phyloP scores from a whole-genome alignment of 1,139 yeast genomes.

The Hemisphaericaspora xylanilytica region DNA sequence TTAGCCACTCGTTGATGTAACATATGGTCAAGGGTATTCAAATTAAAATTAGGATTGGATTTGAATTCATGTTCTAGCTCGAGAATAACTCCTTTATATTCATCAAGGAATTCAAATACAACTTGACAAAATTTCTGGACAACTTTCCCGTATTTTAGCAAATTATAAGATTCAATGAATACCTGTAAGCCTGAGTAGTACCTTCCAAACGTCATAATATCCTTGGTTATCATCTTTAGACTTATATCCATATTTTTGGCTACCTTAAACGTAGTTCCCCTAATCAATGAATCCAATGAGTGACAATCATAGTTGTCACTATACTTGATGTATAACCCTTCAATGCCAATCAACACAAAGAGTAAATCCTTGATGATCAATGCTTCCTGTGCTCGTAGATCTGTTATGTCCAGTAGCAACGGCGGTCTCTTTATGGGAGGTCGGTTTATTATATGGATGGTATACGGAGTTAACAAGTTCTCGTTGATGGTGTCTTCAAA shows the following conservation, averaged over 20 bases:
- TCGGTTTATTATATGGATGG: background rate
- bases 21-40: slow-evolving; percentile 33
- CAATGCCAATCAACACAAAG: slow-evolving; percentile 68
- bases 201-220: slow-evolving; percentile 61
- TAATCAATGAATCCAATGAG: slow-evolving; percentile 33
- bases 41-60: slow-evolving; percentile 35
- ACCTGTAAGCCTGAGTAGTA: slow-evolving; percentile 53
- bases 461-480: background rate
- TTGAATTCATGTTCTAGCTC: slow-evolving; percentile 55
- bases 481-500: slow-evolving; percentile 11
- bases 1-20: slow-evolving; percentile 31
- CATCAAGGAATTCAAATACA: slow-evolving; percentile 47
- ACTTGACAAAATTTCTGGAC: slow-evolving; percentile 71
- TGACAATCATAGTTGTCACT: slow-evolving; percentile 57
- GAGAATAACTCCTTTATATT: slow-evolving; percentile 49
- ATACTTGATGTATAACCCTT: slow-evolving; percentile 75
- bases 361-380: slow-evolving; percentile 68
- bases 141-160: slow-evolving; percentile 61
- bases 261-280: slow-evolving; percentile 75
- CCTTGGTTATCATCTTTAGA: slow-evolving; percentile 67
- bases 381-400: slow-evolving; percentile 63
- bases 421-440: slow-evolving; percentile 32
- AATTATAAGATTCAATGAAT: slow-evolving; percentile 58
- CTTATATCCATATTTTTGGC: slow-evolving; percentile 74
- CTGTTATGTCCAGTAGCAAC: slow-evolving; percentile 43